Percentiles rank a stretch among this genome's conserved stretches.
Evolutionary conservation across 331 rosid species (phyloP).

Genomic region (Malus hybrid): DNA sequence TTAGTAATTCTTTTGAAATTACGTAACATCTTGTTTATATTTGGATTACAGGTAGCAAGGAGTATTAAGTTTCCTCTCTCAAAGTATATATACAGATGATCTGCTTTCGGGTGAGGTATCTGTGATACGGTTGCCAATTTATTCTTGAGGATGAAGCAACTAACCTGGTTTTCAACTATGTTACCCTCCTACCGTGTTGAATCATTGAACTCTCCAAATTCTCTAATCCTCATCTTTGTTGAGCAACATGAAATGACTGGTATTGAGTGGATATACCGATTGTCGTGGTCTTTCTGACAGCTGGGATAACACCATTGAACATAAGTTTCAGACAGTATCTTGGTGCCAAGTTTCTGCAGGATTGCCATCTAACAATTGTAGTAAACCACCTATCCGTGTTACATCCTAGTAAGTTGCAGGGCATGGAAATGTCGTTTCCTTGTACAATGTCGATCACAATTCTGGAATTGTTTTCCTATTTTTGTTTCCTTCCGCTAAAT

Average conservation of each 20-base stretch:
- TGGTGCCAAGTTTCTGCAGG: neutral
- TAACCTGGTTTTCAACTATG: neutral
- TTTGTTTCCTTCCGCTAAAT: neutral
- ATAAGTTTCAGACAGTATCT: neutral
- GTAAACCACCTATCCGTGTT: neutral
- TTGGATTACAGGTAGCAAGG: constrained; percentile 71
- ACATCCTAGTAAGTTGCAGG: neutral
- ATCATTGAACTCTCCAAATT: neutral
- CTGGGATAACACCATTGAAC: neutral
- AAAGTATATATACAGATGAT: constrained; percentile 67
- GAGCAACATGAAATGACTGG: neutral
- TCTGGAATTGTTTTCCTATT: neutral
- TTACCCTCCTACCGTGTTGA: neutral
- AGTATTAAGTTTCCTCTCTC: constrained; percentile 82
- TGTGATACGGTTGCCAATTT: constrained; percentile 14
- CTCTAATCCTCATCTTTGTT: neutral
- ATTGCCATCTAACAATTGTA: neutral
- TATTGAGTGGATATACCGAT: neutral
- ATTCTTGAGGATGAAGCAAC: constrained; percentile 10
- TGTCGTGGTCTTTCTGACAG: neutral
- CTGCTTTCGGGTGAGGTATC: constrained; percentile 9
- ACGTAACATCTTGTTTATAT: neutral
- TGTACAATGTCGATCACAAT: neutral
- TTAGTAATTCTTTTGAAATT: neutral
- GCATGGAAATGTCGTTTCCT: neutral